Percentiles rank a stretch among this genome's conserved stretches.
Evolutionary conservation across 2,329 filamentous ascomycete genomes (phyloP).

Genomic region (Pseudogymnoascus sp.): DNA sequence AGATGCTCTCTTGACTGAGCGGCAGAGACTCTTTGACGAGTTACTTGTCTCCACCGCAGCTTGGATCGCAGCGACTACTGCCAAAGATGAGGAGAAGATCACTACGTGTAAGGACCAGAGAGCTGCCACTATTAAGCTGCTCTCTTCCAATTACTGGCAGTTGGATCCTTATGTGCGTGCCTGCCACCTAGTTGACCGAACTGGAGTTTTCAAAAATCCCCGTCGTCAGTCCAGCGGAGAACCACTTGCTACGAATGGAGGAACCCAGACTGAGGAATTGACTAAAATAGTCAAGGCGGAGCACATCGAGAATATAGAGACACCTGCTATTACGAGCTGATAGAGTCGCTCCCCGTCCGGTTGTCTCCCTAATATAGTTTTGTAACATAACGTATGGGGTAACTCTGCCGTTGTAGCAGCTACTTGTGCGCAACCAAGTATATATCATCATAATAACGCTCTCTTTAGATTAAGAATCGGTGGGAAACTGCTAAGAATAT

Average conservation of each 20-base stretch:
- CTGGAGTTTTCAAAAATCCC: slow-evolving; percentile 13
- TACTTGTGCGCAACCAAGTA: too few relatives aligned
- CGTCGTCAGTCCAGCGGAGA: background rate
- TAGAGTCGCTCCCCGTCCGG: background rate
- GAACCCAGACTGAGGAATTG: background rate
- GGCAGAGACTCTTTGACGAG: slow-evolving; percentile 43
- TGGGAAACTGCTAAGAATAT: too few relatives aligned
- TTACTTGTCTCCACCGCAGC: slow-evolving; percentile 51
- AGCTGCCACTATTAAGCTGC: slow-evolving; percentile 38
- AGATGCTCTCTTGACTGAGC: slow-evolving; percentile 42
- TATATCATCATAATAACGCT: too few relatives aligned
- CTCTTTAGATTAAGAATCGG: too few relatives aligned
- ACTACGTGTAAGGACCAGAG: slow-evolving; percentile 35
- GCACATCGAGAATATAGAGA: background rate
- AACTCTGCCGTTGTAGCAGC: too few relatives aligned
- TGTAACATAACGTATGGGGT: too few relatives aligned
- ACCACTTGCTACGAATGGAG: background rate
- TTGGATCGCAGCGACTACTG: slow-evolving; percentile 35
- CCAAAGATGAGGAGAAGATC: slow-evolving; percentile 17
- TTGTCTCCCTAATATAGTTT: background rate
- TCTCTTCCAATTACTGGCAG: slow-evolving; percentile 60
- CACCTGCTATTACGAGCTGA: background rate
- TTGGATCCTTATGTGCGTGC: slow-evolving; percentile 61
- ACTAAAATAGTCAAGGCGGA: background rate
- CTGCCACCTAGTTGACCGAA: slow-evolving; percentile 53